phyloP scores from a whole-genome alignment of 805 yeast genomes.

The Blastobotrys peoriensis region DNA sequence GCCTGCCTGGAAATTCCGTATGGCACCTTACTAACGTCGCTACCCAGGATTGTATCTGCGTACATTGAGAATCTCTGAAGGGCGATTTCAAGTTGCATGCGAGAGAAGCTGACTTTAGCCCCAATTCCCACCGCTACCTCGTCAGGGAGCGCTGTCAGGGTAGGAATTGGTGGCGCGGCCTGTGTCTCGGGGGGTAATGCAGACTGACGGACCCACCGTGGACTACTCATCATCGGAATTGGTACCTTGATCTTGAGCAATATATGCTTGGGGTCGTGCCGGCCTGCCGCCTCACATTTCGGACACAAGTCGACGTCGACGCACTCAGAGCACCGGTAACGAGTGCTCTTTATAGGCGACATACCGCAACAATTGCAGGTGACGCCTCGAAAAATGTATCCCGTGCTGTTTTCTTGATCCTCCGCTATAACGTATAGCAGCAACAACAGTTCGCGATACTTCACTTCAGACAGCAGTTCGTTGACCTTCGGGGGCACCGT shows the following conservation, averaged over 20 bases:
- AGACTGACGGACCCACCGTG: conserved; percentile 20
- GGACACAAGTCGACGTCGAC: conserved; percentile 49
- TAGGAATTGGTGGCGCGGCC: background rate
- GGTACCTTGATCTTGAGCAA: conserved; percentile 25
- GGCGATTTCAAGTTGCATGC: conserved; percentile 1
- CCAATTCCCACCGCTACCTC: conserved; percentile 7
- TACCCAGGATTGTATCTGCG: conserved; percentile 1
- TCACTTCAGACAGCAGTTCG: background rate
- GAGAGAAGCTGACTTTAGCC: background rate
- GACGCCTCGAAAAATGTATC: conserved; percentile 28
- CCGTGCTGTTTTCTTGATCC: conserved; percentile 19
- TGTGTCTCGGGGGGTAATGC: conserved; percentile 14
- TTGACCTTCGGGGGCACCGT: background rate
- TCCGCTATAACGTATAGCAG: conserved; percentile 22
- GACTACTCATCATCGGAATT: conserved; percentile 24
- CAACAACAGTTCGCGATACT: conserved; percentile 13
- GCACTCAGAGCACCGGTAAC: conserved; percentile 50
- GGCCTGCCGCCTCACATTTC: conserved; percentile 30
- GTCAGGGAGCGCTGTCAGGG: conserved; percentile 3
- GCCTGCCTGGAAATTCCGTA: conserved; percentile 2
- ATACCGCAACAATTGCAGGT: conserved; percentile 27
- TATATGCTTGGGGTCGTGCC: conserved; percentile 23
- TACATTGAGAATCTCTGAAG: conserved; percentile 7
- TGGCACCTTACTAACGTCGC: background rate
- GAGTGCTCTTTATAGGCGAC: conserved; percentile 38